Base-by-base conservation (phyloP, 176 grass and related monocot species). In the Stipa capillata region DNA sequence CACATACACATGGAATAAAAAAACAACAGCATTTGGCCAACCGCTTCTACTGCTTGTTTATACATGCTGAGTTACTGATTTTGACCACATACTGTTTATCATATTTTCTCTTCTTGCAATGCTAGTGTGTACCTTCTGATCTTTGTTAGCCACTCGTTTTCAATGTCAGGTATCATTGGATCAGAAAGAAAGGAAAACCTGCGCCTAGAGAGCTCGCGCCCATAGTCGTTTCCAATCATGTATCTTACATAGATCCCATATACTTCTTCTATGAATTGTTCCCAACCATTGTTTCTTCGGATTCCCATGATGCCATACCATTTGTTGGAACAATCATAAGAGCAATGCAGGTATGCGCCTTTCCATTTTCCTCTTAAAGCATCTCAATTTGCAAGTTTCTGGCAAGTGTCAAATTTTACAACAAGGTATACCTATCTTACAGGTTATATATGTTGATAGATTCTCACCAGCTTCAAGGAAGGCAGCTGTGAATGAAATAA, bases 391-490 rank as follows among this genome's bases (percentile, higher is more conserved):
- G n/a, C n/a, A n/a, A n/a, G n/a, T n/a, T n/a, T n/a, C n/a, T n/a
- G n/a, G n/a, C n/a, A n/a, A n/a, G n/a, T n/a, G n/a, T 80, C 55
- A 43, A 80, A 59, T 83, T 87, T 70, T 83, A 64, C 43, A 62
- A 73, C 34, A 66, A 63, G 2, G 2, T 21, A 10, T 81, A 41
- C 52, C 51, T 60, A 21, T 66, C 70, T 82, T 84, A 15, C 82
- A 98, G 95, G 95, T 98, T 85, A 99, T 99, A 81, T 99, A 99
- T 81, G 96, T 99, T 56, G 92, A 99, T 86, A 94, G 96, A 82
- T 99, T 99, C 84, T 95, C 90, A 23, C 78, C 96, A 45, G 73
- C 82, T 69, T 99, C 96, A 52, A 87, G 97, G 52, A 99, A 93
- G 73, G 62, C 83, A 79, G 97, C 97, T 79, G 90, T 99, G 58